A percentile compares a stretch with the other conserved stretches of the same genome.
Conservation (phyloP, 495 filamentous ascomycete genomes). For the Penicillium angulare region DNA sequence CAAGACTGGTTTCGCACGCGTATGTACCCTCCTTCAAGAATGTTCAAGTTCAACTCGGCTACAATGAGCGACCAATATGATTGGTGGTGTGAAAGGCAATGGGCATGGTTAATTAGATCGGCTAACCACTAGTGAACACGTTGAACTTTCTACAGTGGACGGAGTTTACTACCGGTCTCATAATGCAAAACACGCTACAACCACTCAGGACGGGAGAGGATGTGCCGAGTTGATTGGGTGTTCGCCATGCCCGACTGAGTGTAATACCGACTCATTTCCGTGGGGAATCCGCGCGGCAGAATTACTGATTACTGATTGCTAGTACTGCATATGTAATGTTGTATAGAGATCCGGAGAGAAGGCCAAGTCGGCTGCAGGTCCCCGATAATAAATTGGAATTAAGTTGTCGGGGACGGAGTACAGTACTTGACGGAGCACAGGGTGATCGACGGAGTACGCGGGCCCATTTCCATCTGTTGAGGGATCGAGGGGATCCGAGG, state of each 20-base stretch:
- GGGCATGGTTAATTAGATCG: background rate
- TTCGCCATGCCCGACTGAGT: constrained; percentile 2
- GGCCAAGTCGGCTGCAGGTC: background rate
- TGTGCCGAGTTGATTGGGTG: background rate
- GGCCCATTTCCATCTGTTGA: background rate
- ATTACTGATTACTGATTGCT: background rate
- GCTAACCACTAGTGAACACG: background rate
- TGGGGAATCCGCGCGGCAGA: constrained; percentile 7
- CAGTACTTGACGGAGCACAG: background rate
- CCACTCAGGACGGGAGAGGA: no score
- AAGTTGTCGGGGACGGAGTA: background rate
- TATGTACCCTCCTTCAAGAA: no score
- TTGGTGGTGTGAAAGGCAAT: background rate
- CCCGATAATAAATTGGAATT: no score
- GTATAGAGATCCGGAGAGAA: no score
- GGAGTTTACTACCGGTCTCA: background rate
- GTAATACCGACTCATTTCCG: constrained; percentile 4
- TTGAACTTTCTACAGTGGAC: background rate
- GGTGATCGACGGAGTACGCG: constrained; percentile 1
- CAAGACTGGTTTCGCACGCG: no score
- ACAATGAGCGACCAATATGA: no score
- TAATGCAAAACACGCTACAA: background rate
- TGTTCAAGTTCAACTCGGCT: no score
- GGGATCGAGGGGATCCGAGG: background rate
- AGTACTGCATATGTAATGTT: no score